Evolutionary conservation across 2,329 filamentous ascomycete species (phyloP).

Genomic region (Fusarium miscanthi): DNA sequence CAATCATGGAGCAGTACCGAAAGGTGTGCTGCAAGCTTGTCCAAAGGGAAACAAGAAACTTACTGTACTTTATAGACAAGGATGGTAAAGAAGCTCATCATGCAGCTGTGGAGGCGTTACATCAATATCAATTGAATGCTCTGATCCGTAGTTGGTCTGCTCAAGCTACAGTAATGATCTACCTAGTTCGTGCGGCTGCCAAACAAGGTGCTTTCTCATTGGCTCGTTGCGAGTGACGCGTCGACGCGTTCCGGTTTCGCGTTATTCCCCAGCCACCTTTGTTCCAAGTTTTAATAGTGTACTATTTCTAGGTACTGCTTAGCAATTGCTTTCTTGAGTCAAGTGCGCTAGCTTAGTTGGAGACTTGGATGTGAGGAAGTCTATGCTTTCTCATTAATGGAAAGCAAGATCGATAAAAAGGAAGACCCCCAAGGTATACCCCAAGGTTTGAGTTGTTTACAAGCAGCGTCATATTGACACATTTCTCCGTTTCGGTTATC

Average conservation of each 20-base stretch:
- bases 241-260: slow-evolving; percentile 25
- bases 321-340: neutral
- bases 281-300: slow-evolving; percentile 1
- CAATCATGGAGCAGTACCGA: neutral
- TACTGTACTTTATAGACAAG: neutral
- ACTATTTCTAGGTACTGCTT: neutral
- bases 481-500: slow-evolving; percentile 19
- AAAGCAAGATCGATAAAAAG: neutral
- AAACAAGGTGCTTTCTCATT: slow-evolving; percentile 4
- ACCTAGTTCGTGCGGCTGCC: slow-evolving; percentile 6
- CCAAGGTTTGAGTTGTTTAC: slow-evolving; percentile 29
- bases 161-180: neutral
- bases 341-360: slow-evolving; percentile 3
- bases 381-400: neutral
- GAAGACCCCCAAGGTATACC: neutral
- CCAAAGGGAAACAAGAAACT: neutral
- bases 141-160: slow-evolving; percentile 9
- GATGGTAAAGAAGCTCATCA: neutral
- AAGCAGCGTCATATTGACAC: slow-evolving; percentile 36
- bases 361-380: slow-evolving; percentile 15
- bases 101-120: neutral
- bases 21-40: slow-evolving; percentile 8
- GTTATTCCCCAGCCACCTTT: slow-evolving; percentile 14
- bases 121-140: slow-evolving; percentile 6
- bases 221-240: slow-evolving; percentile 19